Evolutionary conservation across 441 rosid genomes (phyloP).

Genomic region (Sinapis alba): DNA sequence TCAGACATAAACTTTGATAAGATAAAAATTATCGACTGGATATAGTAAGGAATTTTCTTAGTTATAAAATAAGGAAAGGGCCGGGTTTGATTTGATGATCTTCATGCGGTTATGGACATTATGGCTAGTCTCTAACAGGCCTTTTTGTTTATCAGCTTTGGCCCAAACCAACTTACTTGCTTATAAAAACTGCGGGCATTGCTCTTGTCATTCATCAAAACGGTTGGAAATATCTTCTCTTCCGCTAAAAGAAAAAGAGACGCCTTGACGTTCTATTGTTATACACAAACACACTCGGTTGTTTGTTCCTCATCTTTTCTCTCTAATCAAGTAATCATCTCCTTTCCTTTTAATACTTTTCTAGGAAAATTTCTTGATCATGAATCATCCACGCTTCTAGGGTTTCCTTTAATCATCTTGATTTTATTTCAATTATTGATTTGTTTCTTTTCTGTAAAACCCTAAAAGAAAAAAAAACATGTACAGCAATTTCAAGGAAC

Average conservation of each 20-base stretch:
- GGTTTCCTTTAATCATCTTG: not conserved
- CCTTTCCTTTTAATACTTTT: not conserved
- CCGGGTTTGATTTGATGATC: not conserved
- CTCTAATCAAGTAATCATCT: not conserved
- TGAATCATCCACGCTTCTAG: slow-evolving; percentile 25
- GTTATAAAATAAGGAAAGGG: not conserved
- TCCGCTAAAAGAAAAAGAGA: not conserved
- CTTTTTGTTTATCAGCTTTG: not conserved
- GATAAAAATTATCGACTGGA: no score
- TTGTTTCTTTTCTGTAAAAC: not conserved
- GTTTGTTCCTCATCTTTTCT: not conserved
- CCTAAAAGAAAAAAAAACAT: slow-evolving; percentile 36
- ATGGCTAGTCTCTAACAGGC: not conserved
- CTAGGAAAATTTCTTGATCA: not conserved
- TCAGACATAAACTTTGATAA: no score
- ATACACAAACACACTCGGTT: not conserved
- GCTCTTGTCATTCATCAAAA: not conserved
- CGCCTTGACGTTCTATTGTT: slow-evolving; percentile 13
- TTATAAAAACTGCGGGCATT: not conserved
- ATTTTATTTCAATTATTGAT: not conserved
- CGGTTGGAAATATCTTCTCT: not conserved
- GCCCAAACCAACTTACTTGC: slow-evolving; percentile 1
- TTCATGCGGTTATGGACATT: not conserved
- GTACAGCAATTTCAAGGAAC: slow-evolving; percentile 97
- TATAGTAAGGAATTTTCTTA: no score